These are phyloP conservation scores for Didymella pomorum DNA, from an alignment of 2,329 filamentous ascomycete genomes.

Conservation along the genomic window DNA sequence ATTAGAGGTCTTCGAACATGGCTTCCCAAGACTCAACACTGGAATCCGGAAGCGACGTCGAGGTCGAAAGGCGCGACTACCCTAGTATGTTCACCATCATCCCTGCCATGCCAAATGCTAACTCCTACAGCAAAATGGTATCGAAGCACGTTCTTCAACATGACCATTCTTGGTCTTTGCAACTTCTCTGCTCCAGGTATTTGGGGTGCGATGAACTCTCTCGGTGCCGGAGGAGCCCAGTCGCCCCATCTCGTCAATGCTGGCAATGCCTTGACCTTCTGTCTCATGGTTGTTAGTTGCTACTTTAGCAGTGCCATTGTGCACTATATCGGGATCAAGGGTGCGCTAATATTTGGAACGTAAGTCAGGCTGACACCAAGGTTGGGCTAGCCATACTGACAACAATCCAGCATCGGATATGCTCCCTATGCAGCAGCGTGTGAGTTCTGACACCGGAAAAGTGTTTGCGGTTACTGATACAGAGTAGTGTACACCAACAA, in stretches of 20 bases:
- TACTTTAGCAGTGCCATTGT: constrained; percentile 71
- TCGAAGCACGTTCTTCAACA: constrained; percentile 75
- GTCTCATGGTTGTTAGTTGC: constrained; percentile 76
- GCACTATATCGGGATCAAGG: constrained; percentile 73
- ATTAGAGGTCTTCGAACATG: constrained; percentile 19
- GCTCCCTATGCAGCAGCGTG: constrained; percentile 72
- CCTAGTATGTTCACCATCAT: constrained; percentile 26
- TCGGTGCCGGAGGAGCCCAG: constrained; percentile 73
- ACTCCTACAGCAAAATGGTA: constrained; percentile 66
- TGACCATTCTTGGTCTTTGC: constrained; percentile 73
- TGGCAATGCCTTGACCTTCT: constrained; percentile 75
- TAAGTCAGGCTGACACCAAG: constrained; percentile 38
- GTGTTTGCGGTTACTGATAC: background rate
- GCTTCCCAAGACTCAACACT: constrained; percentile 22
- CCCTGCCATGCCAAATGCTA: constrained; percentile 1
- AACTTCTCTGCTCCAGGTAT: constrained; percentile 76
- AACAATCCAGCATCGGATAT: constrained; percentile 64
- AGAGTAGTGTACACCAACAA: constrained; percentile 69
- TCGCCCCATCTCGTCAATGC: constrained; percentile 73
- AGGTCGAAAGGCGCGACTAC: constrained; percentile 34
- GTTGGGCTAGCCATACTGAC: background rate
- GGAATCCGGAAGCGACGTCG: constrained; percentile 31
- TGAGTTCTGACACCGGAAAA: constrained; percentile 33
- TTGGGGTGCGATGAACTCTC: constrained; percentile 75
- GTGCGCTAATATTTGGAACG: constrained; percentile 75